Conservation (phyloP, 2,329 filamentous ascomycete genomes). For the Aspergillus ochraceoroseus region DNA sequence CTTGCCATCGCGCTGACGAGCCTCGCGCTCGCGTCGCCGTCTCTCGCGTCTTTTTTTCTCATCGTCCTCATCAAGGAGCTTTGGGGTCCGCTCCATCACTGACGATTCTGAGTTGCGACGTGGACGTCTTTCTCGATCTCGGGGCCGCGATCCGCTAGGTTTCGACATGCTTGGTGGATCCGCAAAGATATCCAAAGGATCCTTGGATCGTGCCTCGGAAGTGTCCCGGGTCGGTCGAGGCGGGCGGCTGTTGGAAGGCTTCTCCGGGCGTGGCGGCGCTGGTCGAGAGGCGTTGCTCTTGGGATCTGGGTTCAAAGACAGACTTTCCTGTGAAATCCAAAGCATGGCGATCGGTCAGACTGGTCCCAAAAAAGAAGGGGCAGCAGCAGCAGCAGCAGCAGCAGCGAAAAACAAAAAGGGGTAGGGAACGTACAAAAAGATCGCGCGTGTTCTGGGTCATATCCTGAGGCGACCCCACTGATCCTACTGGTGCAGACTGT, state of each 20-base stretch:
- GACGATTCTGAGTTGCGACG: conserved; percentile 63
- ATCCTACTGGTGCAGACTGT: conserved; percentile 33
- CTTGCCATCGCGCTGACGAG: conserved; percentile 39
- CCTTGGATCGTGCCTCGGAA: conserved; percentile 25
- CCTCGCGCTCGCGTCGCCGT: conserved; percentile 49
- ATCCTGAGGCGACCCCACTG: conserved; percentile 36
- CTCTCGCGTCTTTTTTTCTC: conserved; percentile 49
- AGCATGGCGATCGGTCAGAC: not conserved
- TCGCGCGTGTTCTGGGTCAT: conserved; percentile 50
- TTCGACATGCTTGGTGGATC: conserved; percentile 34
- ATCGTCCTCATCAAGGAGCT: conserved; percentile 47
- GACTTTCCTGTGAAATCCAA: conserved; percentile 32
- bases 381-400: too few relatives aligned
- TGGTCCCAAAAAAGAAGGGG: too few relatives aligned
- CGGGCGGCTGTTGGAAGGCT: conserved; percentile 27
- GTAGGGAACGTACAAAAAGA: conserved; percentile 53
- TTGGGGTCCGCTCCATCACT: conserved; percentile 49
- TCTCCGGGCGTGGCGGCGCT: conserved; percentile 35
- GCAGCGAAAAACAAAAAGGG: conserved; percentile 4
- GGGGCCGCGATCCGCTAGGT: conserved; percentile 18
- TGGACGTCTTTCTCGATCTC: conserved; percentile 41
- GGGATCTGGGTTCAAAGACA: conserved; percentile 33
- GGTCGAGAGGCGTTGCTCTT: conserved; percentile 38
- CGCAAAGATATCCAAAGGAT: conserved; percentile 48
- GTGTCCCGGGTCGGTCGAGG: conserved; percentile 24